phyloP scores from a whole-genome alignment of 768 basidiomycete genomes.

The Boletellus emodensis region DNA sequence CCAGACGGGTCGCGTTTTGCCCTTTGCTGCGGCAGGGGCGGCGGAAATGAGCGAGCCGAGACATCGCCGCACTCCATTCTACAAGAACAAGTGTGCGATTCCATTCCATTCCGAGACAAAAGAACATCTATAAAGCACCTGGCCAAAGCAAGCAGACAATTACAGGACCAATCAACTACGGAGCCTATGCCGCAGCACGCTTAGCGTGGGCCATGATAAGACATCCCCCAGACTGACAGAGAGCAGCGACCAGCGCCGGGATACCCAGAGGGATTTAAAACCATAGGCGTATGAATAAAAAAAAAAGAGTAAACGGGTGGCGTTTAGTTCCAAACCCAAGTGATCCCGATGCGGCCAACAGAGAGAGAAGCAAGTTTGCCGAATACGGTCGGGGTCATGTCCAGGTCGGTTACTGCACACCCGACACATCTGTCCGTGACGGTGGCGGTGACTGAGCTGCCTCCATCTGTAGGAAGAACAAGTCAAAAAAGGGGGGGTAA shows the following conservation, averaged over 20 bases:
- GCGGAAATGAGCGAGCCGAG: constrained; percentile 11
- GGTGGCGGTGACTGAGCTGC: constrained; percentile 44
- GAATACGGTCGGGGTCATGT: constrained; percentile 64
- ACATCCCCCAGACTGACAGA: constrained; percentile 25
- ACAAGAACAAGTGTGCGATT: too few species aligned
- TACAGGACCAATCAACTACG: constrained; percentile 29
- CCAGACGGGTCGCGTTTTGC: constrained; percentile 3
- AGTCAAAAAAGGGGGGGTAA: constrained; percentile 4
- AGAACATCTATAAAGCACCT: constrained; percentile 26
- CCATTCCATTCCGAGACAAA: constrained; percentile 12
- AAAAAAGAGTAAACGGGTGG: constrained; percentile 10
- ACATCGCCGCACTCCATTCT: constrained; percentile 6
- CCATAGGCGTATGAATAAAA: constrained; percentile 23
- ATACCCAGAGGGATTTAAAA: constrained; percentile 1
- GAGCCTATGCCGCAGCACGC: constrained; percentile 23
- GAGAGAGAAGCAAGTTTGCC: constrained; percentile 36
- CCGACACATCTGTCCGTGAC: constrained; percentile 62
- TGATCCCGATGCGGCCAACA: constrained; percentile 52
- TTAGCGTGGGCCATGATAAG: constrained; percentile 5
- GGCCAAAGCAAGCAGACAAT: constrained; percentile 33
- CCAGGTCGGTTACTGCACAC: constrained; percentile 51
- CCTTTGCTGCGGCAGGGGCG: constrained; percentile 12
- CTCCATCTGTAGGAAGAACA: constrained; percentile 40
- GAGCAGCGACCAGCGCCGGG: constrained; percentile 20
- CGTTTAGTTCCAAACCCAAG: constrained; percentile 45